Conservation (phyloP, 805 yeast species). For the Candida chilensis region DNA sequence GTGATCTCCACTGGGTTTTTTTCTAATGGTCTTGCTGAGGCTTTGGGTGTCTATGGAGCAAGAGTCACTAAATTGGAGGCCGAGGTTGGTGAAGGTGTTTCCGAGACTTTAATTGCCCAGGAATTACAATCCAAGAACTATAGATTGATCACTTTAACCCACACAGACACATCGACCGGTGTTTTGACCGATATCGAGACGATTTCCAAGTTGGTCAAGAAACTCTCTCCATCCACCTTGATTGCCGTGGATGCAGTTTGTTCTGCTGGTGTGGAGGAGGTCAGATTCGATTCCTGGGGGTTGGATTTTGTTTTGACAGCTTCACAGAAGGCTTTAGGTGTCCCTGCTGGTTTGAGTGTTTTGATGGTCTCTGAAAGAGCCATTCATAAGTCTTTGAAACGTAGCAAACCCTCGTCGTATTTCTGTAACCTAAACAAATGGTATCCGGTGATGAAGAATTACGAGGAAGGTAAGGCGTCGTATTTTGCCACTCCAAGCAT, state of each 20-base stretch:
- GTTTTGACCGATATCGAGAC: slow-evolving; percentile 66
- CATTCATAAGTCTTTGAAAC: slow-evolving; percentile 44
- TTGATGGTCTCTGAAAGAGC: slow-evolving; percentile 73
- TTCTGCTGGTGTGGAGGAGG: slow-evolving; percentile 81
- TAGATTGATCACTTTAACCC: slow-evolving; percentile 75
- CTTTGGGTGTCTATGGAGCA: slow-evolving; percentile 63
- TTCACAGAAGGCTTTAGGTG: slow-evolving; percentile 93
- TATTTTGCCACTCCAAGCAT: slow-evolving; percentile 98
- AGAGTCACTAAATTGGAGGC: slow-evolving; percentile 70
- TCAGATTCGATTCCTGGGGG: slow-evolving; percentile 85
- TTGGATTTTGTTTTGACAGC: slow-evolving; percentile 85
- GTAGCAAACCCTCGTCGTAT: slow-evolving; percentile 40
- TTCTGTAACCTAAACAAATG: slow-evolving; percentile 74
- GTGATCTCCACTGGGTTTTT: slow-evolving; percentile 89
- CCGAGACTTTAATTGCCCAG: slow-evolving; percentile 43
- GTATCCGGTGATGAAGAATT: slow-evolving; percentile 82
- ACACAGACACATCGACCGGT: slow-evolving; percentile 94
- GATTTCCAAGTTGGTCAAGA: slow-evolving; percentile 52
- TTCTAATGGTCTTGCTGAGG: slow-evolving; percentile 74
- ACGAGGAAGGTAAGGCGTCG: slow-evolving; percentile 72
- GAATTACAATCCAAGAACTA: slow-evolving; percentile 46
- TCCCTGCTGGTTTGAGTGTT: slow-evolving; percentile 85
- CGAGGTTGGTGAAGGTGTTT: slow-evolving; percentile 63
- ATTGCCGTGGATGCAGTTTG: slow-evolving; percentile 92
- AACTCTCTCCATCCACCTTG: slow-evolving; percentile 68